phyloP scores from a whole-genome alignment of 2,329 filamentous ascomycete genomes.

The Dactylellina parvicollis region DNA sequence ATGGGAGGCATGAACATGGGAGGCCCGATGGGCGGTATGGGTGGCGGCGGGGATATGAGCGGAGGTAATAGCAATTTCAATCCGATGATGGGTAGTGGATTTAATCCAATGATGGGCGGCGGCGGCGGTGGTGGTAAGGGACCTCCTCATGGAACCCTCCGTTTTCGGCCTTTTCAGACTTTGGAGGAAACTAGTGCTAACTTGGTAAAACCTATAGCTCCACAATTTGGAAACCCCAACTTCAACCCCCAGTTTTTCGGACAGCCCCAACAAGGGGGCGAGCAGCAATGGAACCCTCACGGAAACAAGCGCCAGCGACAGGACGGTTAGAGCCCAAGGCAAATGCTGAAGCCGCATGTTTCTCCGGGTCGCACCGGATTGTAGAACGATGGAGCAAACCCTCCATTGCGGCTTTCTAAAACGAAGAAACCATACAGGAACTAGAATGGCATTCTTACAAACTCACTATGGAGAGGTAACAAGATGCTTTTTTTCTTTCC shows the following conservation, averaged over 20 bases:
- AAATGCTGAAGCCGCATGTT: slow-evolving; percentile 19
- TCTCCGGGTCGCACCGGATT: slow-evolving; percentile 2
- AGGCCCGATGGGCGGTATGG: slow-evolving; percentile 62
- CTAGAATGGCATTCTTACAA: not conserved
- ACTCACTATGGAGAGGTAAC: slow-evolving; percentile 25
- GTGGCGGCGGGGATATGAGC: slow-evolving; percentile 67
- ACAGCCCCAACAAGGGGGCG: slow-evolving; percentile 35
- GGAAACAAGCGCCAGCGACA: slow-evolving; percentile 54
- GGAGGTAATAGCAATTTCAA: slow-evolving; percentile 66
- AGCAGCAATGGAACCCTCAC: slow-evolving; percentile 51
- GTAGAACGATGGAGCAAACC: slow-evolving; percentile 15
- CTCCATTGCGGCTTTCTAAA: not conserved
- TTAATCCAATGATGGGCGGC: slow-evolving; percentile 58
- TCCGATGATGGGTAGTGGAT: slow-evolving; percentile 62
- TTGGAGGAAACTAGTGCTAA: not conserved
- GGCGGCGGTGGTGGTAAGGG: slow-evolving; percentile 48
- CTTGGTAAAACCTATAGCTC: slow-evolving; percentile 17
- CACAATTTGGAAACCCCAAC: slow-evolving; percentile 49
- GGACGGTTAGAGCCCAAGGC: slow-evolving; percentile 39
- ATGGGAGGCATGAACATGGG: slow-evolving; percentile 61
- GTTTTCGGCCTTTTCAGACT: slow-evolving; percentile 21
- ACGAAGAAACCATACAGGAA: not conserved
- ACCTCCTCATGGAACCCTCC: slow-evolving; percentile 26
- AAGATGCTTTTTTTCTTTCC: not conserved
- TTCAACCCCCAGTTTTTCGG: slow-evolving; percentile 48